Percentiles rank a stretch among this genome's conserved stretches.
phyloP scores from a whole-genome alignment of 805 yeast species.

The Candida bentonensis region DNA sequence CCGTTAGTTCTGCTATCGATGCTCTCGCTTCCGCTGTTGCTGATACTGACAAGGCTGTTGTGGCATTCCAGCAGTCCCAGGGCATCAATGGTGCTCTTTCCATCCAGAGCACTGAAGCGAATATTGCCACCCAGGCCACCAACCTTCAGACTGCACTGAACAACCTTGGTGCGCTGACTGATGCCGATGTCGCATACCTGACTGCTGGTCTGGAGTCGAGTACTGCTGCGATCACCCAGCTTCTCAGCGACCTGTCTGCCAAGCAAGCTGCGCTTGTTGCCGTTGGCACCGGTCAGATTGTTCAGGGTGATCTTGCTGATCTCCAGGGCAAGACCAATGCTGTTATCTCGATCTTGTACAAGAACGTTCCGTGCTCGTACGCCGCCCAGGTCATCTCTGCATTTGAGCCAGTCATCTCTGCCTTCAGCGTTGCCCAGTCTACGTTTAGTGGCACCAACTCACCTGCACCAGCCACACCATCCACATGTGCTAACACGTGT shows the following conservation, averaged over 20 bases:
- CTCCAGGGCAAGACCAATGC: slow-evolving; percentile 11
- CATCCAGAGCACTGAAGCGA: slow-evolving; percentile 16
- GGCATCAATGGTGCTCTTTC: slow-evolving; percentile 18
- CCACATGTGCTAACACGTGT: background rate
- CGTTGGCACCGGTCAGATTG: slow-evolving; percentile 13
- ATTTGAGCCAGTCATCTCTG: slow-evolving; percentile 8
- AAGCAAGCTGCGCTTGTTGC: slow-evolving; percentile 15
- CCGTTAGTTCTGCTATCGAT: slow-evolving; percentile 8
- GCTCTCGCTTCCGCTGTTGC: slow-evolving; percentile 7
- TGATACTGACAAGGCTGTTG: slow-evolving; percentile 7
- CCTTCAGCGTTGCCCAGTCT: slow-evolving; percentile 2
- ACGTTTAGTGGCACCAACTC: background rate
- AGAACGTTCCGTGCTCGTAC: slow-evolving; percentile 8
- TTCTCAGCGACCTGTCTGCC: slow-evolving; percentile 11
- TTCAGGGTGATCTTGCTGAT: slow-evolving; percentile 12
- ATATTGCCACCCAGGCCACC: slow-evolving; percentile 11
- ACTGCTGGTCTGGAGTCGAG: background rate
- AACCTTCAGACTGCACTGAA: slow-evolving; percentile 4
- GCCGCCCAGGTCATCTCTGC: slow-evolving; percentile 6
- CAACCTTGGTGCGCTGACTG: slow-evolving; percentile 2
- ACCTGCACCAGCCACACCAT: background rate
- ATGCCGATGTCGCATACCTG: background rate
- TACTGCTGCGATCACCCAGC: slow-evolving; percentile 8
- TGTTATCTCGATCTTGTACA: slow-evolving; percentile 7
- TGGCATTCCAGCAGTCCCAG: slow-evolving; percentile 4